Conservation (phyloP, 177 flowering plant species). For the Vitis hybrid region DNA sequence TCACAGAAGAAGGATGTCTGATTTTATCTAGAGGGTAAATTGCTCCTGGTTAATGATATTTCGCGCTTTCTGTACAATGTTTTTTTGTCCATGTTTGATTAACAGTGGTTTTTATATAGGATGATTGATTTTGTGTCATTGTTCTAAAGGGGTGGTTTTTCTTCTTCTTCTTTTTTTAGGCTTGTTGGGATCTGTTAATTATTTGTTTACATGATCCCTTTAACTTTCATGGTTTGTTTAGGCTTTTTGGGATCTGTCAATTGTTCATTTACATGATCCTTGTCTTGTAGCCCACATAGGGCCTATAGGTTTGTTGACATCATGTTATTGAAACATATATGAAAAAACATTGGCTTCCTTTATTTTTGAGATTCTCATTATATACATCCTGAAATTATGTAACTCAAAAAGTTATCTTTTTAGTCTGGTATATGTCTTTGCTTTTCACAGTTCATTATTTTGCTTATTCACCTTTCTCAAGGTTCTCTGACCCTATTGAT, state of each 20-base stretch:
- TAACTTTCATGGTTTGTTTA: neutral
- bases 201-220: constrained; percentile 12
- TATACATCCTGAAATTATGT: too few relatives aligned
- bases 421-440: too few relatives aligned
- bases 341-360: too few relatives aligned
- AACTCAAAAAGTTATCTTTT: too few relatives aligned
- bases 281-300: too few relatives aligned
- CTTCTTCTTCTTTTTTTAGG: neutral
- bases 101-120: neutral
- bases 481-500: too few relatives aligned
- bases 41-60: neutral
- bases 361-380: too few relatives aligned
- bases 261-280: constrained; percentile 2
- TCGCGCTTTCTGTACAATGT: constrained; percentile 5
- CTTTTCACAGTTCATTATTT: too few relatives aligned
- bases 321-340: too few relatives aligned
- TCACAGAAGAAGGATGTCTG: constrained; percentile 73
- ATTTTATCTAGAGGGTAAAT: constrained; percentile 30
- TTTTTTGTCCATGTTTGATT: constrained; percentile 4
- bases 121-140: neutral
- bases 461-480: too few relatives aligned
- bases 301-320: too few relatives aligned
- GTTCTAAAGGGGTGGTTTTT: neutral
- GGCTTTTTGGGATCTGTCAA: constrained; percentile 13
- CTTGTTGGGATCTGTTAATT: constrained; percentile 16